phyloP scores from a whole-genome alignment of 768 basidiomycete species.

The Pleurotus platypus region DNA sequence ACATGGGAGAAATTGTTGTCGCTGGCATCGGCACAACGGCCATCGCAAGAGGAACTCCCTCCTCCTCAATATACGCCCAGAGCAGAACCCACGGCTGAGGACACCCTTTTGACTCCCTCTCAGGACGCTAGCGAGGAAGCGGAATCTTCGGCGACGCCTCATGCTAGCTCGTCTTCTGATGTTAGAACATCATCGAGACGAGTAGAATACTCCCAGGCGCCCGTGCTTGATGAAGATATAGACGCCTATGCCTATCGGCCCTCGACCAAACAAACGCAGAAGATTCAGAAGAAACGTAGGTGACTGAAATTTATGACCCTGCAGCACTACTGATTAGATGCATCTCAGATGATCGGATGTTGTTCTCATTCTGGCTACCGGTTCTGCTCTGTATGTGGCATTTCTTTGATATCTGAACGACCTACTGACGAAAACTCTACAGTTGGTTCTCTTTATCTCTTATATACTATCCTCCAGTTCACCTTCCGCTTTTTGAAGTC shows the following conservation, averaged over 20 bases:
- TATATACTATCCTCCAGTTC: slow-evolving; percentile 52
- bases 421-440: slow-evolving; percentile 6
- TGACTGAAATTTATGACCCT: slow-evolving; percentile 11
- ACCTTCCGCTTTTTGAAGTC: slow-evolving; percentile 46
- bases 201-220: slow-evolving; percentile 43
- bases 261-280: slow-evolving; percentile 34
- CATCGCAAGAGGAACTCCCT: slow-evolving; percentile 48
- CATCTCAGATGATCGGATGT: slow-evolving; percentile 74
- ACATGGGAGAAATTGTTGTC: slow-evolving; percentile 79
- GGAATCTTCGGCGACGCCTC: slow-evolving; percentile 17
- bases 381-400: slow-evolving; percentile 67
- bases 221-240: slow-evolving; percentile 63
- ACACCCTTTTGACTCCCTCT: slow-evolving; percentile 8
- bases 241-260: slow-evolving; percentile 68
- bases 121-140: slow-evolving; percentile 9
- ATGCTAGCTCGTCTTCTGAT: slow-evolving; percentile 24
- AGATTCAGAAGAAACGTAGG: slow-evolving; percentile 69
- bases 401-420: not conserved
- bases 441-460: slow-evolving; percentile 65
- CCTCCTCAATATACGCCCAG: slow-evolving; percentile 76
- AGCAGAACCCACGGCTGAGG: slow-evolving; percentile 24
- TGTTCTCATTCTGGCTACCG: slow-evolving; percentile 82
- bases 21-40: slow-evolving; percentile 43
- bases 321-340: slow-evolving; percentile 9
- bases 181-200: slow-evolving; percentile 26